Base-by-base conservation (phyloP, 2,329 filamentous ascomycete species). In the Alternaria dauci region DNA sequence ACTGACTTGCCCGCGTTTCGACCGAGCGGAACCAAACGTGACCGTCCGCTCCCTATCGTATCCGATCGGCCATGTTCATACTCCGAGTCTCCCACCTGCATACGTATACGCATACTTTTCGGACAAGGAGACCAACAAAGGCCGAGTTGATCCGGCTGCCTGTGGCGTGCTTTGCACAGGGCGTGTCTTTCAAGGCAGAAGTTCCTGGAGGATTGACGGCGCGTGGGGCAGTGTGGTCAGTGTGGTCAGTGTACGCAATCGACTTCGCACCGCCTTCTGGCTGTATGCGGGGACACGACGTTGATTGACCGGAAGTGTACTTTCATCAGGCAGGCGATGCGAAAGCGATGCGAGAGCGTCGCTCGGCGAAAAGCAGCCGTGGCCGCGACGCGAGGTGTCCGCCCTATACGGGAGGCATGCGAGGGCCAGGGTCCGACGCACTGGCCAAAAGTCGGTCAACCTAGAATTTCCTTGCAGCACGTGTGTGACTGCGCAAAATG, bases 361-460 rank as follows among this genome's bases (percentile, higher is more conserved):
- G 32, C 26, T 36, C 59, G 50, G 55, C 52, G 43, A 52, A 47
- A 43, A 28, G 53, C 28, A 23, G 18, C 52, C 28, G 42, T 44
- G 48, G 42, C 60, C 51, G 59, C 62, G 55, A 58, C 44, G 57
- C 51, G 44, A 52, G 50, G 47, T 54, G 36, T 34, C 41, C 57
- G 58, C 28, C 56, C 28, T 43, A 52, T 52, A 36, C 51, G 43
- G 54, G 43, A 59, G 30, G 47, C 36, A 52, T 50, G 39, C 53
- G 58, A 46, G 38, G 54, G 44, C 56, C 51, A 63, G 62, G 60
- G 53, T 62, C 48, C 43, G 50, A 38, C 55, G 63, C 66, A 66
- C 59, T 61, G 61, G 55, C 58, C 59, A 68, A 67, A 67, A 63
- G 64, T 65, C 66, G 66, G 62, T 68, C 66, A 63, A 65, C 36